Evolutionary conservation across 768 basidiomycete genomes (phyloP), one percentile per base, ranked within the genome.

Genomic region (Goffeauzyma gilvescens): DNA sequence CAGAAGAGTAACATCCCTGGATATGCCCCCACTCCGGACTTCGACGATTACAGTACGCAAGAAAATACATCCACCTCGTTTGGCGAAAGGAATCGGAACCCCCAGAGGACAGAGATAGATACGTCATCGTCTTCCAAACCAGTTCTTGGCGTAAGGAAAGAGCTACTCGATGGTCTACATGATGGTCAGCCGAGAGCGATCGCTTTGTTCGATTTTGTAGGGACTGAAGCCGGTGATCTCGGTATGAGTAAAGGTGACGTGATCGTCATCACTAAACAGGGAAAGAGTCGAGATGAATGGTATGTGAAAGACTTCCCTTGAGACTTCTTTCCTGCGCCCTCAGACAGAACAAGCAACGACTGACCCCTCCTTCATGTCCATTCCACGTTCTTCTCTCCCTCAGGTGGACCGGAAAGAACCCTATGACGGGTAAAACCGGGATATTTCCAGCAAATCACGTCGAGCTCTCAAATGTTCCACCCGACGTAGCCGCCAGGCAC

Each of bases 201-300:
- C 38, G 76, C 82, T 10, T 60, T 79, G 21, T 89, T 78, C 61
- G 76, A 81, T 55, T 89, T 80, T 58, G 65, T 66, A 20, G 72
- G 81, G 21, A 74, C 78, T 8, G 81, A 79, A 18, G 72, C 78
- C 36, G 84, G 81, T 50, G 85, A 87, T 63, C 63, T 89, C 43
- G 69, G 65, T 34, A 46, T 63, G 22, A 51, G 58, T 78, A 81
- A 80, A 65, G 81, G 78, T 21, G 59, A 66, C 28, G 60, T 57
- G 4, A 76, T 89, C 13, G 69, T 69, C 44, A 68, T 87, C 28
- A 56, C 81, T 15, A 82, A 86, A 57, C 72, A 75, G 47, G 81
- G 86, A 47, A 52, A 51, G 13, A 44, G 39, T 5, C 37, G 38
- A 26, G 56, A 55, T 17, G 52, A 57, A 8, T 60, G 59, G 59